Evolutionary conservation across 176 grass and related monocot genomes (phyloP).

Genomic region (Ampelocalamus luodianensis): DNA sequence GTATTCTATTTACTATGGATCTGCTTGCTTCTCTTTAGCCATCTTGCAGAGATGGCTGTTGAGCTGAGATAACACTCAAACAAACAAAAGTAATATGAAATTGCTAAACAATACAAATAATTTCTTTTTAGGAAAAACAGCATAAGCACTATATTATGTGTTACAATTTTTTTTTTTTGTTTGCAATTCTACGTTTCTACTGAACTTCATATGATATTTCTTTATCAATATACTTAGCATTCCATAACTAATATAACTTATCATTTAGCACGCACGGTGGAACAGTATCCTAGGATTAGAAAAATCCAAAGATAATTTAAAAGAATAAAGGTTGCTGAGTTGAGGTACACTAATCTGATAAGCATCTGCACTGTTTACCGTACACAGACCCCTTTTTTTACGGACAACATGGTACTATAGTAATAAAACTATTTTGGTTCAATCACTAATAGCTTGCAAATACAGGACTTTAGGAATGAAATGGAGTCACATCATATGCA

Average conservation of each 20-base stretch:
- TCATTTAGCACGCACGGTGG: background rate
- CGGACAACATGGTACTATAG: too few species aligned
- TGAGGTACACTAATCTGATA: background rate
- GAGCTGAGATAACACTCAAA: background rate
- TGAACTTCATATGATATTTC: background rate
- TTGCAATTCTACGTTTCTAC: background rate
- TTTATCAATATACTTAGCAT: background rate
- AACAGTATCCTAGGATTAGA: background rate
- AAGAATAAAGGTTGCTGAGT: background rate
- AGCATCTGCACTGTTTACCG: too few species aligned
- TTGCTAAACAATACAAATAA: background rate
- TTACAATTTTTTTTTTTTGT: background rate
- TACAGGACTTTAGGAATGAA: too few species aligned
- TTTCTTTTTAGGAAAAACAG: background rate
- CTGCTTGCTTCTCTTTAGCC: background rate
- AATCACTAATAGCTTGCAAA: too few species aligned
- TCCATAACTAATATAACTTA: background rate
- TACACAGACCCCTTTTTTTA: too few species aligned
- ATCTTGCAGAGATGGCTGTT: too few species aligned
- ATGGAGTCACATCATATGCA: too few species aligned
- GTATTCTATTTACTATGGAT: background rate
- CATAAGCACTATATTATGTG: background rate
- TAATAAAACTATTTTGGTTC: too few species aligned
- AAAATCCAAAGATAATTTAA: background rate
- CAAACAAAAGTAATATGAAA: background rate